phyloP scores from a whole-genome alignment of 139 green algal species.

The Astrephomene gubernaculifera region DNA sequence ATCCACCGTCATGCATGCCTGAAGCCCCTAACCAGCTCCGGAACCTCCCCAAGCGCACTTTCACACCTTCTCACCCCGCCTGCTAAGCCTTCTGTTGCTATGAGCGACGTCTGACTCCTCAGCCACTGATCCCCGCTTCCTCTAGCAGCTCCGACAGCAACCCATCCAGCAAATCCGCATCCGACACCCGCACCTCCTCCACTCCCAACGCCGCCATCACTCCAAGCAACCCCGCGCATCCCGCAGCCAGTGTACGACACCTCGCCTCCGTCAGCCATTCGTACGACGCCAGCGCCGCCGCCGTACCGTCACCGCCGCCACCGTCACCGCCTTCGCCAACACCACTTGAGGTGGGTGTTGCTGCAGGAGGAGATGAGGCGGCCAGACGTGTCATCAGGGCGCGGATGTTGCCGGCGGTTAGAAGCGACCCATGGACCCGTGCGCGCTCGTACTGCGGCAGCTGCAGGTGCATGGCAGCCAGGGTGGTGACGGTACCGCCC shows the following conservation, averaged over 20 bases:
- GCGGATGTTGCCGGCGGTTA: background rate
- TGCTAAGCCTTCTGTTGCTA: too few relatives aligned
- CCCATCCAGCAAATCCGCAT: constrained; percentile 41
- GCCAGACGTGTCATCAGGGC: background rate
- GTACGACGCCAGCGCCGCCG: constrained; percentile 9
- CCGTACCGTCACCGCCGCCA: background rate
- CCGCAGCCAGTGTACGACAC: constrained; percentile 14
- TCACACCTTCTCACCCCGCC: too few relatives aligned
- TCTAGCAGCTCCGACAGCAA: constrained; percentile 17
- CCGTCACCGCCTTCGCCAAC: too few relatives aligned
- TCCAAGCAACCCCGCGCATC: constrained; percentile 22
- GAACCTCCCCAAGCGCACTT: background rate
- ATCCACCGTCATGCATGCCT: too few relatives aligned
- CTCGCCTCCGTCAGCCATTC: constrained; percentile 18
- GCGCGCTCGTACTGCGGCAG: constrained; percentile 20
- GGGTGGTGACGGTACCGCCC: constrained; percentile 29
- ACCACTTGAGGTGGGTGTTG: too few relatives aligned
- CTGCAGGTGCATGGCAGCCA: constrained; percentile 16
- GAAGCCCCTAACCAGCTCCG: too few relatives aligned
- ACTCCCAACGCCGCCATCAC: constrained; percentile 7
- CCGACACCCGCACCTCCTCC: background rate
- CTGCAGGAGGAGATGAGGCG: too few relatives aligned
- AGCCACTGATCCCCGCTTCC: background rate
- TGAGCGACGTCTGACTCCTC: background rate
- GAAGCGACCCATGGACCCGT: background rate